Evolutionary conservation across 306 rosid genomes (phyloP).

Genomic region (Ormosia emarginata): DNA sequence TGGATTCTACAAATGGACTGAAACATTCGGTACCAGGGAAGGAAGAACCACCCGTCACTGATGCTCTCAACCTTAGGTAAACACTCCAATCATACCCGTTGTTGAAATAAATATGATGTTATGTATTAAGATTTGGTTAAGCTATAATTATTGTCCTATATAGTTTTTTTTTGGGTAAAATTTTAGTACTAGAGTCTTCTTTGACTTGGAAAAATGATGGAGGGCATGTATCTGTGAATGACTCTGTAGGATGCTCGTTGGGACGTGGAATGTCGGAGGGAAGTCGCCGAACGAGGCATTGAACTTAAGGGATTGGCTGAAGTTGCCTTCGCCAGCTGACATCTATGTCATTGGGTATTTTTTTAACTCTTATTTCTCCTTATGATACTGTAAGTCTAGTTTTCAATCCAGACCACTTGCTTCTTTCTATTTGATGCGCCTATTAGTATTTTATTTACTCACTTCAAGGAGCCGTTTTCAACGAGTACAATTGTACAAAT

Average conservation of each 20-base stretch:
- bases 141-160: background rate
- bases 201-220: constrained; percentile 6
- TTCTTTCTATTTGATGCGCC: background rate
- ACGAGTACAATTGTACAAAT: background rate
- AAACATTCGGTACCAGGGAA: background rate
- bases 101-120: background rate
- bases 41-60: constrained; percentile 24
- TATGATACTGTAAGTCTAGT: background rate
- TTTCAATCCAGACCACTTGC: background rate
- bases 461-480: background rate
- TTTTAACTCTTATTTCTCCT: background rate
- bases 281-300: constrained; percentile 62
- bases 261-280: constrained; percentile 99
- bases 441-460: too few species aligned
- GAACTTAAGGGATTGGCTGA: constrained; percentile 73
- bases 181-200: background rate
- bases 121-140: background rate
- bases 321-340: constrained; percentile 56
- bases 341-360: constrained; percentile 77
- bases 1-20: constrained; percentile 29
- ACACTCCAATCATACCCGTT: background rate
- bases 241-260: constrained; percentile 64
- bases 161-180: background rate
- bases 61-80: constrained; percentile 50
- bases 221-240: background rate